Percentiles rank a stretch among this genome's conserved stretches.
These are phyloP conservation scores for Tricladium varicosporioides DNA, from an alignment of 2,329 filamentous ascomycete genomes.

Conservation along the genomic window DNA sequence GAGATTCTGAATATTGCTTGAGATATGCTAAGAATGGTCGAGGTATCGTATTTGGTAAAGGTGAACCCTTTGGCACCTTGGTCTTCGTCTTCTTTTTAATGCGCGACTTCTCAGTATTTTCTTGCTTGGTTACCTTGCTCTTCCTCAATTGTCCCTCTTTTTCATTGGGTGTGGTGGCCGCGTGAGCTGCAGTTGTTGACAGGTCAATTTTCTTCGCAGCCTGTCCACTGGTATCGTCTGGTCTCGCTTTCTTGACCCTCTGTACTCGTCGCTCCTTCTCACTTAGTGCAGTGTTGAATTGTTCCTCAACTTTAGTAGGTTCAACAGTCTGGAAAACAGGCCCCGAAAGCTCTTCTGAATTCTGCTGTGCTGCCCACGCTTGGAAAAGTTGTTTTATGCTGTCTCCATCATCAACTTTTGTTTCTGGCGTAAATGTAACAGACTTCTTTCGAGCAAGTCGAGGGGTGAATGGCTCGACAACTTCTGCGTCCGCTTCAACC, in stretches of 20 bases:
- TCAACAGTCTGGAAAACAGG: slow-evolving; percentile 28
- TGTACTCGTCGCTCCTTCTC: slow-evolving; percentile 31
- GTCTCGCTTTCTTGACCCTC: slow-evolving; percentile 28
- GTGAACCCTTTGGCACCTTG: not conserved
- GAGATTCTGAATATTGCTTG: slow-evolving; percentile 68
- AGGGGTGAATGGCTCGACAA: slow-evolving; percentile 24
- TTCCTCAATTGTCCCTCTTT: slow-evolving; percentile 4
- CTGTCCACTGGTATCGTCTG: not conserved
- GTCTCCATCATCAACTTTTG: slow-evolving; percentile 56
- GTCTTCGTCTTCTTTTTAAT: slow-evolving; percentile 17
- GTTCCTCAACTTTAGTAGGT: slow-evolving; percentile 29
- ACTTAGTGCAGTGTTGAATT: slow-evolving; percentile 26
- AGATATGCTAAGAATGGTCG: slow-evolving; percentile 74
- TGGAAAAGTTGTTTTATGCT: slow-evolving; percentile 51
- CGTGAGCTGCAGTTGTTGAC: no score
- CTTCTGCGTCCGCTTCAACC: slow-evolving; percentile 15
- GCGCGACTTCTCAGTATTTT: slow-evolving; percentile 14
- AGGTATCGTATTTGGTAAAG: slow-evolving; percentile 18
- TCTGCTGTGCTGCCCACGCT: slow-evolving; percentile 44
- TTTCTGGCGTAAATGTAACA: slow-evolving; percentile 63
- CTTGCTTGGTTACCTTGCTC: slow-evolving; percentile 3
- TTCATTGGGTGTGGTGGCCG: not conserved
- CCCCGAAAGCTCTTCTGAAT: slow-evolving; percentile 28
- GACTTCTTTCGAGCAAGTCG: slow-evolving; percentile 46
- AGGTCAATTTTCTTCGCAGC: no score